Evolutionary conservation across 768 basidiomycete genomes (phyloP).

Genomic region (Flagelloscypha sp.): DNA sequence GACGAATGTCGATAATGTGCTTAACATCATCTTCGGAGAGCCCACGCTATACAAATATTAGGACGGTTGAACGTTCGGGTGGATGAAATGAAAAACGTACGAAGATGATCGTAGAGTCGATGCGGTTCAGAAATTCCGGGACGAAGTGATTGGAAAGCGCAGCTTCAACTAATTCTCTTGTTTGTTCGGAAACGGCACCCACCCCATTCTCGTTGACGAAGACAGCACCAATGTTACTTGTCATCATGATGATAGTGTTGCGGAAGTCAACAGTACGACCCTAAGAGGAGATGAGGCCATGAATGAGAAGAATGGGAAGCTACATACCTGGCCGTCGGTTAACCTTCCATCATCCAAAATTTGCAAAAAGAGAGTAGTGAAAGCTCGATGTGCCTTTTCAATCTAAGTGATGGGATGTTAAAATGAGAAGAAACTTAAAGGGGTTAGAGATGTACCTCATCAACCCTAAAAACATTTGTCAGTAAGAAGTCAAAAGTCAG

Average conservation of each 20-base stretch:
- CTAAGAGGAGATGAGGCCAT: slow-evolving; percentile 47
- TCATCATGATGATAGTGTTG: slow-evolving; percentile 92
- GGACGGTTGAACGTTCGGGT: slow-evolving; percentile 18
- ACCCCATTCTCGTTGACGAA: slow-evolving; percentile 70
- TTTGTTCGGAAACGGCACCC: slow-evolving; percentile 55
- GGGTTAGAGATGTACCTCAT: too few relatives aligned
- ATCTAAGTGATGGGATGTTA: too few relatives aligned
- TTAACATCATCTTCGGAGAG: slow-evolving; percentile 70
- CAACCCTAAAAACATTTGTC: too few relatives aligned
- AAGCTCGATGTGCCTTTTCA: slow-evolving; percentile 73
- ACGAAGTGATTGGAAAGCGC: slow-evolving; percentile 82
- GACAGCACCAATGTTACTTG: slow-evolving; percentile 80
- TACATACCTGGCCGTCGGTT: slow-evolving; percentile 88
- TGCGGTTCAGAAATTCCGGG: slow-evolving; percentile 87
- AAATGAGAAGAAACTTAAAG: too few relatives aligned
- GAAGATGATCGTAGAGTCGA: slow-evolving; percentile 82
- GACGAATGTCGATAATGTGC: slow-evolving; percentile 82
- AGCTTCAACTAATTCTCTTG: slow-evolving; percentile 62
- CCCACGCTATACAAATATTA: slow-evolving; percentile 47
- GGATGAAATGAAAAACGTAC: slow-evolving; percentile 19
- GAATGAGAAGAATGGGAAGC: slow-evolving; percentile 66
- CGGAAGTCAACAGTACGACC: slow-evolving; percentile 70
- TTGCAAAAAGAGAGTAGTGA: slow-evolving; percentile 62
- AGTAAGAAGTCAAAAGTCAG: too few relatives aligned
- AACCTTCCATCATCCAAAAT: slow-evolving; percentile 89